These are phyloP conservation scores for Suillus clintonianus DNA, from an alignment of 768 basidiomycete genomes.

Conservation along the genomic window DNA sequence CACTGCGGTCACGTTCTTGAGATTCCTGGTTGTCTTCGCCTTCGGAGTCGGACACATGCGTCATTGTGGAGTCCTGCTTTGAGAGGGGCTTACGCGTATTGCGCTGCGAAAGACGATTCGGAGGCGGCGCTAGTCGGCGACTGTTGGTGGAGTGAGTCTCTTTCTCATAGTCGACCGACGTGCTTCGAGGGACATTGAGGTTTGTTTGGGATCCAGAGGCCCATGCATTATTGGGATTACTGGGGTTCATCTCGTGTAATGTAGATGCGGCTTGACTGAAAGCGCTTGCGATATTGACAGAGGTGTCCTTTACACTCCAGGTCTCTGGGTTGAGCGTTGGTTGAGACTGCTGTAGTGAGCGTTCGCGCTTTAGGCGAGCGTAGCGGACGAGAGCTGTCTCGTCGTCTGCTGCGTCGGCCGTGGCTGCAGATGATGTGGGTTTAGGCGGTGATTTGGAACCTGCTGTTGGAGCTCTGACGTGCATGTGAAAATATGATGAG, in stretches of 20 bases:
- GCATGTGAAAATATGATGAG: slow-evolving; percentile 17
- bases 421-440: slow-evolving; percentile 40
- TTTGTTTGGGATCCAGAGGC: slow-evolving; percentile 56
- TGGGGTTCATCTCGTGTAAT: slow-evolving; percentile 41
- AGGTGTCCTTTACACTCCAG: slow-evolving; percentile 80
- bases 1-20: slow-evolving; percentile 32
- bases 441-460: slow-evolving; percentile 63
- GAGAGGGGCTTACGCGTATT: slow-evolving; percentile 49
- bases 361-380: slow-evolving; percentile 48
- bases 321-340: slow-evolving; percentile 54
- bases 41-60: slow-evolving; percentile 70
- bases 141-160: slow-evolving; percentile 53
- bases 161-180: slow-evolving; percentile 80
- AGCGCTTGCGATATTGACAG: slow-evolving; percentile 84
- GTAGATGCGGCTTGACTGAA: slow-evolving; percentile 67
- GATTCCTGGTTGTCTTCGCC: slow-evolving; percentile 46
- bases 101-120: slow-evolving; percentile 43
- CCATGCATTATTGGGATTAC: slow-evolving; percentile 67
- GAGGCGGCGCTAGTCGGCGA: slow-evolving; percentile 67
- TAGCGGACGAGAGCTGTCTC: slow-evolving; percentile 49
- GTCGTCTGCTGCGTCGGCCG: slow-evolving; percentile 44
- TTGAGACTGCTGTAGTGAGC: slow-evolving; percentile 23
- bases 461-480: slow-evolving; percentile 54
- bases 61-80: slow-evolving; percentile 50
- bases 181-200: slow-evolving; percentile 61